Percentiles rank a stretch among this genome's conserved stretches.
These are phyloP conservation scores for Euclidium syriacum DNA, from an alignment of 345 rosid species.

Conservation along the genomic window DNA sequence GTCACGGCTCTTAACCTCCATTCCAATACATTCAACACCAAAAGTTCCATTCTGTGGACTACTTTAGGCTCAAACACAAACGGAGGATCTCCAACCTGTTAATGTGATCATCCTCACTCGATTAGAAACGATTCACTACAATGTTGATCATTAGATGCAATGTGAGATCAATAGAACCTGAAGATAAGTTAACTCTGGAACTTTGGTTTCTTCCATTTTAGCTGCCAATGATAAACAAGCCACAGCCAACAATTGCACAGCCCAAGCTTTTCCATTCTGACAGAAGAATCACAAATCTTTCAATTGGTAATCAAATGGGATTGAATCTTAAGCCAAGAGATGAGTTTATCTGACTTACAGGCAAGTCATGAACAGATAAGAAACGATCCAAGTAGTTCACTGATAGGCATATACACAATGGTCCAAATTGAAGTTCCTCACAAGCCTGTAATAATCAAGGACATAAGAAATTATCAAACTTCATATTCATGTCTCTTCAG, in stretches of 20 bases:
- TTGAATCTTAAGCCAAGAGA: neutral
- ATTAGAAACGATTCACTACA: neutral
- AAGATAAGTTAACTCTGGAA: slow-evolving; percentile 44
- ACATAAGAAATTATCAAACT: neutral
- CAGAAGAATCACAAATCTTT: slow-evolving; percentile 3
- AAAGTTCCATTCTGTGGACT: slow-evolving; percentile 71
- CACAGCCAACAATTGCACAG: slow-evolving; percentile 52
- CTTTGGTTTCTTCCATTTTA: slow-evolving; percentile 61
- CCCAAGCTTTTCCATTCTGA: slow-evolving; percentile 62
- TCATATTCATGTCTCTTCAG: neutral
- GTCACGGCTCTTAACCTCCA: slow-evolving; percentile 62
- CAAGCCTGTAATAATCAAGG: slow-evolving; percentile 40
- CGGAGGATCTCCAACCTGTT: slow-evolving; percentile 47
- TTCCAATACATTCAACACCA: slow-evolving; percentile 45
- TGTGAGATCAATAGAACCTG: slow-evolving; percentile 39
- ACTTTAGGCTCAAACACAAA: slow-evolving; percentile 47
- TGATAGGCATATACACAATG: slow-evolving; percentile 47
- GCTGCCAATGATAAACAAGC: slow-evolving; percentile 70
- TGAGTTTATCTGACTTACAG: slow-evolving; percentile 43
- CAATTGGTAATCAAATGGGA: neutral
- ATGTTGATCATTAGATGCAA: neutral
- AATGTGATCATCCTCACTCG: neutral
- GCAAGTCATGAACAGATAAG: slow-evolving; percentile 53
- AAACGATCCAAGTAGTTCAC: slow-evolving; percentile 75
- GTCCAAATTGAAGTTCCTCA: slow-evolving; percentile 50